These are phyloP conservation scores for Kodamaea plutei DNA, from an alignment of 1,139 yeast species.

Conservation along the genomic window DNA sequence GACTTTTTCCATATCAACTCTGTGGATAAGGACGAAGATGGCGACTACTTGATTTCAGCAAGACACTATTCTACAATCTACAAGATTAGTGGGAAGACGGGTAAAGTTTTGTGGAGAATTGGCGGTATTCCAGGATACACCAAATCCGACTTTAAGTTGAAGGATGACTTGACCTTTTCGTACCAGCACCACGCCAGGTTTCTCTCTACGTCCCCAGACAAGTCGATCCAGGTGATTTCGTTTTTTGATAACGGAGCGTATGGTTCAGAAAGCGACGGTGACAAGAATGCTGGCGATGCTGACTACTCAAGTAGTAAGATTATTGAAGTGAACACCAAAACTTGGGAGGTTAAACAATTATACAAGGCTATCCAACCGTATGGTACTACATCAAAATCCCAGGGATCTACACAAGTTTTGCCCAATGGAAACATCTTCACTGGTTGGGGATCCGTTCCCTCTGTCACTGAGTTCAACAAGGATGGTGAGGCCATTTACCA, in stretches of 20 bases:
- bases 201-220: conserved; percentile 20
- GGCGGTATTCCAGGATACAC: conserved; percentile 25
- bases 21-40: conserved; percentile 35
- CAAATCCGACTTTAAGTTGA: conserved; percentile 17
- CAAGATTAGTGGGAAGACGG: conserved; percentile 32
- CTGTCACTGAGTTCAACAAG: conserved; percentile 30
- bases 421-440: conserved; percentile 34
- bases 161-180: conserved; percentile 23
- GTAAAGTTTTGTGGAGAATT: conserved; percentile 34
- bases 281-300: conserved; percentile 19
- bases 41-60: conserved; percentile 33
- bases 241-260: conserved; percentile 37
- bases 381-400: conserved; percentile 29
- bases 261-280: conserved; percentile 28
- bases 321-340: conserved; percentile 27
- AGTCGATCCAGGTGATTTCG: conserved; percentile 24
- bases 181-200: conserved; percentile 39
- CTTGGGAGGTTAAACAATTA: conserved; percentile 25
- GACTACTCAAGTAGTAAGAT: conserved; percentile 30
- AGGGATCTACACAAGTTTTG: conserved; percentile 34
- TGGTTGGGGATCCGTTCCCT: conserved; percentile 39
- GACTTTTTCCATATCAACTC: conserved; percentile 42
- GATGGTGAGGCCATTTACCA: conserved; percentile 29
- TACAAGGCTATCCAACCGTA: conserved; percentile 24
- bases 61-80: conserved; percentile 33